Evolutionary conservation across 441 rosid genomes (phyloP), one percentile per base, ranked within the genome.

Genomic region (Erysimum cheiri): DNA sequence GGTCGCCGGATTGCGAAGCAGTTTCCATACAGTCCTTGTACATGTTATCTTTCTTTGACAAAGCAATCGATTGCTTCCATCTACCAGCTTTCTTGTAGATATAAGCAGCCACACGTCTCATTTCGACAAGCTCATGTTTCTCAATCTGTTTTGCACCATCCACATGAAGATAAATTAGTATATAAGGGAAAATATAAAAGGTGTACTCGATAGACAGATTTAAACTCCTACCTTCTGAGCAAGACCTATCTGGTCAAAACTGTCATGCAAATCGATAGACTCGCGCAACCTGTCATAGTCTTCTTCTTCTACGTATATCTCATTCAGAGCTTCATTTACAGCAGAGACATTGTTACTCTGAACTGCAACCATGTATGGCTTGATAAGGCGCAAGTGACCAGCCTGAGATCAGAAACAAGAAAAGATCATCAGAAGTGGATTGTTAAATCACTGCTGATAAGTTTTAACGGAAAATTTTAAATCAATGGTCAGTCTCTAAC

Each of bases 101-200:
- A 69, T 93, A 96, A 39, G 99, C 98, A 76, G 99, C 99, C 62
- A 96, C 98, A 60, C 99, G 98, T 65, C 99, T 88, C 99, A 96
- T 96, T 81, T 96, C 99, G 14, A 96, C 88, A 43, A 96, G 94
- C 84, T 96, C 99, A 68, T 96, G 99, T 82, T 96, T 96, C 90
- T 92, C 98, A 69, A 90, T 88, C 98, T 92, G 81, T 63, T 28
- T 48, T 14, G 53, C 48, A 36, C 26, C 75, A 53, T 35, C 41
- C 33, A 53, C 43, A 19, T 66, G 50, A 62, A 90, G 77, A 59
- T 83, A 63, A 22, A 12, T 48, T 24, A 58, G 43, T 4, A 43
- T 60, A 85, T 80, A 53, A 50, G 35, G 12, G 69, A 68, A 50
- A 19, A 31, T 43, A 12, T 39, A 40, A 56, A 53, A 62, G 22